Conservation (phyloP, 768 basidiomycete species). For the Pleurotus cornucopiae region DNA sequence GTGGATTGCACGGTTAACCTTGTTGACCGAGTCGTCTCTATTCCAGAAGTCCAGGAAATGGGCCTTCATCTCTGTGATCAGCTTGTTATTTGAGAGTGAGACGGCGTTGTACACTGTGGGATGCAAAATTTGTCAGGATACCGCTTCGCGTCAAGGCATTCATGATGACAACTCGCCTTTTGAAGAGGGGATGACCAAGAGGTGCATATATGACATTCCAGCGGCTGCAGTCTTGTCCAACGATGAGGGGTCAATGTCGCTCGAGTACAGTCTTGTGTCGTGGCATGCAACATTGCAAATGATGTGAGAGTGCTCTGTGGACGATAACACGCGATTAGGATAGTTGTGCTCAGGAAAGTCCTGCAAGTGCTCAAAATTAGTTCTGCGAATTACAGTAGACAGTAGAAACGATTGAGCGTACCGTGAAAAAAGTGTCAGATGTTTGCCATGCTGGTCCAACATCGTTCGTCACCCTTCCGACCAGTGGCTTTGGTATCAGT, state of each 20-base stretch:
- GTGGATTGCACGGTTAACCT: not conserved
- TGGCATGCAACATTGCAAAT: slow-evolving; percentile 11
- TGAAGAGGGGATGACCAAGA: slow-evolving; percentile 9
- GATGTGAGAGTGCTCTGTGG: slow-evolving; percentile 8
- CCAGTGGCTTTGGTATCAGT: not conserved
- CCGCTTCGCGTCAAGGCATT: not conserved
- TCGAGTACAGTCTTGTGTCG: slow-evolving; percentile 10
- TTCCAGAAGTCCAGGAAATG: not conserved
- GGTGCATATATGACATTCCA: slow-evolving; percentile 14
- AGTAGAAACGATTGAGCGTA: not conserved
- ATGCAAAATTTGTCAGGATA: not conserved
- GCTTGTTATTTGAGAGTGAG: not conserved
- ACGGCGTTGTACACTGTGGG: not conserved
- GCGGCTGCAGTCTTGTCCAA: slow-evolving; percentile 7
- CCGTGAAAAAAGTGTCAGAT: slow-evolving; percentile 3
- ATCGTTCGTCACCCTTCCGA: not conserved
- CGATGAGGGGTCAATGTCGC: slow-evolving; percentile 6
- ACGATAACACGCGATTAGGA: not conserved
- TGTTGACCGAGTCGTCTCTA: not conserved
- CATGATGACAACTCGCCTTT: slow-evolving; percentile 7
- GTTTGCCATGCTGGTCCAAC: not conserved
- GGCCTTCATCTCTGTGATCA: not conserved
- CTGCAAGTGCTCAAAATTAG: not conserved
- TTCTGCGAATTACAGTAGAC: not conserved
- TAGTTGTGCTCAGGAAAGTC: not conserved